Evolutionary conservation across 768 basidiomycete species (phyloP).

Genomic region (Bullera alba): DNA sequence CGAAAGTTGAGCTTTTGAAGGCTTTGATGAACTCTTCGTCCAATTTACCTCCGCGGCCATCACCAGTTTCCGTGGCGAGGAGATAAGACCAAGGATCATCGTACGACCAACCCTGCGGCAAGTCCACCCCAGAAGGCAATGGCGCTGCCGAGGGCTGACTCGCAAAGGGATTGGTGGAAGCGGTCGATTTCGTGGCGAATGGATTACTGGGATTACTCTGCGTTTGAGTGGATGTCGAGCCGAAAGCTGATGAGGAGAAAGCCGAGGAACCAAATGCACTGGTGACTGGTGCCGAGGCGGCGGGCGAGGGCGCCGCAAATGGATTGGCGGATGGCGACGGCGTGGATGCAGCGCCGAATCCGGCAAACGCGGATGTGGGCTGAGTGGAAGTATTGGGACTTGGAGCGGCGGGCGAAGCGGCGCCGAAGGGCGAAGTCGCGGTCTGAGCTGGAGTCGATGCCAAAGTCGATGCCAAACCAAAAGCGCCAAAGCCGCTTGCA

Average conservation of each 20-base stretch:
- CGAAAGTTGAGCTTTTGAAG: not conserved
- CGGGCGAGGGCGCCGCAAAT: not conserved
- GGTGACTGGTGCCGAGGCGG: not conserved
- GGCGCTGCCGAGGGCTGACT: not conserved
- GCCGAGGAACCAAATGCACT: not conserved
- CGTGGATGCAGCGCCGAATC: not conserved
- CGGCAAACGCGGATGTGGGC: constrained; percentile 7
- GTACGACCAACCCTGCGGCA: constrained; percentile 11
- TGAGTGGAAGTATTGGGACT: not conserved
- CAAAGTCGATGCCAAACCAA: constrained; percentile 1
- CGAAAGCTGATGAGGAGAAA: constrained; percentile 3
- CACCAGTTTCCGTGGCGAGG: not conserved
- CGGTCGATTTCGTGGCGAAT: not conserved
- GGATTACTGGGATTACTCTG: too few species aligned
- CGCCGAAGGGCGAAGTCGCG: too few species aligned
- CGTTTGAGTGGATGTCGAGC: not conserved
- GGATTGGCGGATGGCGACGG: not conserved
- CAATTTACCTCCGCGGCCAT: constrained; percentile 2
- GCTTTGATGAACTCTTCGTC: not conserved
- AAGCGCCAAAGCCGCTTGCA: not conserved
- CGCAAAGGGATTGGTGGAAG: constrained; percentile 1
- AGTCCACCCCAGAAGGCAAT: constrained; percentile 4
- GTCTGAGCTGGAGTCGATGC: too few species aligned
- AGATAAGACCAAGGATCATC: constrained; percentile 10
- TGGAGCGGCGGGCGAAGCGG: too few species aligned